phyloP scores from a whole-genome alignment of 495 filamentous ascomycete species.

The Cercophora scortea region DNA sequence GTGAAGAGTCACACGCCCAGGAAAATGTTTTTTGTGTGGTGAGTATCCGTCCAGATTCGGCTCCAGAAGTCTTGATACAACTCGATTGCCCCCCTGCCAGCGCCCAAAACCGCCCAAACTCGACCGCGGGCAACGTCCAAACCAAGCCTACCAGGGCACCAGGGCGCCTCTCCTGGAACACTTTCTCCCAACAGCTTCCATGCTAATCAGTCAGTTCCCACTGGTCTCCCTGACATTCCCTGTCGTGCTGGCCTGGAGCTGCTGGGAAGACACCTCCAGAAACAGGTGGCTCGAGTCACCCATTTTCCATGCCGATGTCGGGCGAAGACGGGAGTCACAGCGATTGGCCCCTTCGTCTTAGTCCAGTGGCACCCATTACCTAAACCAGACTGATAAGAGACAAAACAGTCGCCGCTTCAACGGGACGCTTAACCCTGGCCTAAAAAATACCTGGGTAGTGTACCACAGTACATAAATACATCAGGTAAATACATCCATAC shows the following conservation, averaged over 20 bases:
- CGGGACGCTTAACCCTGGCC: too few species aligned
- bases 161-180: too few species aligned
- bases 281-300: slow-evolving; percentile 5
- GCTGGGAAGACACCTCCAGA: slow-evolving; percentile 9
- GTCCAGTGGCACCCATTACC: slow-evolving; percentile 16
- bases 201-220: too few species aligned
- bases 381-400: slow-evolving; percentile 26
- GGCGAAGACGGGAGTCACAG: slow-evolving; percentile 17
- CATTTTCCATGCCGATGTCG: slow-evolving; percentile 15
- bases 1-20: slow-evolving; percentile 24
- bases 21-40: slow-evolving; percentile 22
- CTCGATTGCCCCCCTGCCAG: slow-evolving; percentile 3
- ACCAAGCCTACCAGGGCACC: too few species aligned
- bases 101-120: too few species aligned
- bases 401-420: too few species aligned
- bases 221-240: too few species aligned
- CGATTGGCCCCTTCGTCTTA: slow-evolving; percentile 10
- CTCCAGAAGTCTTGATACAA: slow-evolving; percentile 17
- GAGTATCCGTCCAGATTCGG: slow-evolving; percentile 19
- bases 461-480: neutral
- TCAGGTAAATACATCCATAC: too few species aligned
- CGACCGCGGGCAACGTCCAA: too few species aligned
- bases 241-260: neutral
- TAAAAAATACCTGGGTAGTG: too few species aligned
- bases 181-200: too few species aligned